These are phyloP conservation scores for Periconia digitata DNA, from an alignment of 2,329 filamentous ascomycete species.

Conservation along the genomic window DNA sequence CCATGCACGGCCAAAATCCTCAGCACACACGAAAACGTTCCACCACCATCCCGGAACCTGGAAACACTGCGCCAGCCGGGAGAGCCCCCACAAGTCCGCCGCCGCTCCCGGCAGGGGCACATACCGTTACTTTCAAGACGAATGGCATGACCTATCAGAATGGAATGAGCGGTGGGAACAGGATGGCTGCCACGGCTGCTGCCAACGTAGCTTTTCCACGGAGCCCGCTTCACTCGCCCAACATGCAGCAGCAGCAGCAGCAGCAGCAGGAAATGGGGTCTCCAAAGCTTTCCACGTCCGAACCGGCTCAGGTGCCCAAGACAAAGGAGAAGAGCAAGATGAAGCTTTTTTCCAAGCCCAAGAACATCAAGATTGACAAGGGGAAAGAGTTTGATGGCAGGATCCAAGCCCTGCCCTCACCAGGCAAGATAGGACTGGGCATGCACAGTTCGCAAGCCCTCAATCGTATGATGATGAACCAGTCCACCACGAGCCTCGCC, in stretches of 20 bases:
- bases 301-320: constrained; percentile 60
- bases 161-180: constrained; percentile 61
- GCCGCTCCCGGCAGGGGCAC: constrained; percentile 52
- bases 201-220: constrained; percentile 74
- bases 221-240: constrained; percentile 54
- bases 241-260: constrained; percentile 46
- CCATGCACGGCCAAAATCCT: constrained; percentile 66
- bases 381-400: constrained; percentile 59
- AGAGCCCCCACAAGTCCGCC: constrained; percentile 57
- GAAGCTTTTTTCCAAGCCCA: constrained; percentile 78
- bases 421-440: constrained; percentile 64
- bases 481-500: constrained; percentile 68
- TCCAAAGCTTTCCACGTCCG: constrained; percentile 32
- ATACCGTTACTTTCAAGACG: constrained; percentile 43
- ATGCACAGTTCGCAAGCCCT: constrained; percentile 65
- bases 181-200: constrained; percentile 68
- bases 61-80: constrained; percentile 28
- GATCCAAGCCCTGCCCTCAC: constrained; percentile 70
- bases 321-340: constrained; percentile 72
- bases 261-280: constrained; percentile 42
- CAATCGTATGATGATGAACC: constrained; percentile 64
- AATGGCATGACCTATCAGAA: constrained; percentile 58
- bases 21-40: constrained; percentile 65
- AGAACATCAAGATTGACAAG: constrained; percentile 72
- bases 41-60: constrained; percentile 67